Evolutionary conservation across 2,329 filamentous ascomycete genomes (phyloP), one percentile per base, ranked within the genome.

Genomic region (Mollisiaceae sp.): DNA sequence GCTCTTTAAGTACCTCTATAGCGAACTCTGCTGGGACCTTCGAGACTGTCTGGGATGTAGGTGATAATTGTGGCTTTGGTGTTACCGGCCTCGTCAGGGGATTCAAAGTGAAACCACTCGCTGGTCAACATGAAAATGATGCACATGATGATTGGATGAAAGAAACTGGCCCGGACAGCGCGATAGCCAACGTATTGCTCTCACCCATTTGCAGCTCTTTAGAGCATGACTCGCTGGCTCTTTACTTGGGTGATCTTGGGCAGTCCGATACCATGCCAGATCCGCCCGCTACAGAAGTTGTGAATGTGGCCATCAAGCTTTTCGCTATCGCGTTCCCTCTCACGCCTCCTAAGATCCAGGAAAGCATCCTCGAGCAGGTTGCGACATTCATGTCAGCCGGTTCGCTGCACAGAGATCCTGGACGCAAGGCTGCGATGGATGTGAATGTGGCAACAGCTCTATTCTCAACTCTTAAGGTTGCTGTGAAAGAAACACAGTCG

Each of bases 301-400:
- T 98, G 67, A 97, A 99, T 75, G 89, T 94, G 74, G 94, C 95
- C 0, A 96, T 99, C 63, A 90, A 95, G 68, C 82, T 98, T 0
- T 99, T 99, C 76, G 93, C 94, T 1, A 92, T 97, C 61, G 91
- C 93, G 45, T 89, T 99, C 64, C 94, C 95, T 2, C 82, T 97
- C 11, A 96, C 97, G 55, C 91, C 92, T 0, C 85, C 92, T 4
- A 97, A 94, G 74, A 92, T 99, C 2, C 95, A 99, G 74, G 95
- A 99, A 77, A 97, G 94, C 75, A 92, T 97, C 57, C 81, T 99
- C 11, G 95, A 99, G 77, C 95, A 99, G 75, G 89, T 98, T 57
- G 90, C 92, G 18, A 95, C 92, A 0, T 97, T 96, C 74, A 82
- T 95, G n/a, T 91, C 92, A 0, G 91, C 93, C 1, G 87, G 88